These are phyloP conservation scores for Colletotrichum paranaense DNA, from an alignment of 2,329 filamentous ascomycete species.

Conservation along the genomic window DNA sequence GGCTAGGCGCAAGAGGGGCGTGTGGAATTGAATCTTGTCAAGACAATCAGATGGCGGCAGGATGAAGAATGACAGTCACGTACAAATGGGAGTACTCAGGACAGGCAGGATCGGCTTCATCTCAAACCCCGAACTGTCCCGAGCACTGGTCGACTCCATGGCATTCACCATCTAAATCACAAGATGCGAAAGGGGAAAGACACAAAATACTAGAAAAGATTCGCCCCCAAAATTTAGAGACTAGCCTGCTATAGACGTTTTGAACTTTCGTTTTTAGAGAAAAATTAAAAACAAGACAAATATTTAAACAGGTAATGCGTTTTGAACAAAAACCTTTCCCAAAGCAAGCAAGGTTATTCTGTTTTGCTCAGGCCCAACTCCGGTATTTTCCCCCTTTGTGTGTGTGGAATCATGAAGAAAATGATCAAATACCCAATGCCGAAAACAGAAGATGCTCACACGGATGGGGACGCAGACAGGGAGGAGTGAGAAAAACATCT, in stretches of 20 bases:
- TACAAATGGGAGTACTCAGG: not conserved
- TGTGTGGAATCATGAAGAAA: constrained; percentile 2
- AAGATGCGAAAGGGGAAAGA: not conserved
- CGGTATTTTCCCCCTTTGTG: not conserved
- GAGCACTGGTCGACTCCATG: not conserved
- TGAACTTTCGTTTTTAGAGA: not conserved
- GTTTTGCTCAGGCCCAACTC: constrained; percentile 4
- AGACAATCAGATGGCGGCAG: not conserved
- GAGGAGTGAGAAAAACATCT: fast-evolving
- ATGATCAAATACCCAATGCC: not conserved
- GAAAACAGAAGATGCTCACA: not conserved
- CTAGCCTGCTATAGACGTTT: not conserved
- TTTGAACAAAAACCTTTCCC: not conserved
- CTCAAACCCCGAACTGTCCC: not conserved
- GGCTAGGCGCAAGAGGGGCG: constrained; percentile 41
- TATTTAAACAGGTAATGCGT: not conserved
- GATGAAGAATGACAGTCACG: not conserved
- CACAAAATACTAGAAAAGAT: not conserved
- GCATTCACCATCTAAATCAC: not conserved
- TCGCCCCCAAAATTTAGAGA: not conserved
- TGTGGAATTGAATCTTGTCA: not conserved
- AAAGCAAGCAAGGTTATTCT: not conserved
- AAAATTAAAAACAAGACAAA: not conserved
- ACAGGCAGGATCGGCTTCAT: not conserved
- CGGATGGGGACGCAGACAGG: not conserved